These are phyloP conservation scores for Notholithocarpus densiflorus DNA, from an alignment of 306 rosid species.

Conservation along the genomic window DNA sequence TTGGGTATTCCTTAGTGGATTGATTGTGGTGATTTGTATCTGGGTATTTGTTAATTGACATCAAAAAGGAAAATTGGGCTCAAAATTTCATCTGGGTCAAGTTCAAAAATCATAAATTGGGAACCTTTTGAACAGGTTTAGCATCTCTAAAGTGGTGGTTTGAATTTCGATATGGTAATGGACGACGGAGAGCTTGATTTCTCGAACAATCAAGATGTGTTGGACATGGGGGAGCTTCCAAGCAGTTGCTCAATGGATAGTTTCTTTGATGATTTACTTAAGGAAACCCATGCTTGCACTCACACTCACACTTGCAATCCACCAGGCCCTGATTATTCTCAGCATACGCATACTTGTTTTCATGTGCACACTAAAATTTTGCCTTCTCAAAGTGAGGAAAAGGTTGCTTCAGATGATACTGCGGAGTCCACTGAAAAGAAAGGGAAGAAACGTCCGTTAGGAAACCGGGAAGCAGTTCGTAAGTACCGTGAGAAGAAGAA, in stretches of 20 bases:
- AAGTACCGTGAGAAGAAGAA: slow-evolving; percentile 98
- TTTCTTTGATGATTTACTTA: slow-evolving; percentile 72
- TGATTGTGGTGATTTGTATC: neutral
- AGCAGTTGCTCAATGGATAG: slow-evolving; percentile 81
- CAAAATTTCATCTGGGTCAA: neutral
- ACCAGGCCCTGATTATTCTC: slow-evolving; percentile 81
- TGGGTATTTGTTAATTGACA: slow-evolving; percentile 1
- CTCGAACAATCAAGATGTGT: slow-evolving; percentile 58
- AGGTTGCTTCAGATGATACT: slow-evolving; percentile 67
- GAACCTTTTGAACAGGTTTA: neutral
- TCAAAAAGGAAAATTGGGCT: neutral
- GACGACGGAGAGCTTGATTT: slow-evolving; percentile 91
- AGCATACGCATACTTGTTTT: slow-evolving; percentile 89
- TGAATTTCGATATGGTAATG: slow-evolving; percentile 35
- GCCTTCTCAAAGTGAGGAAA: slow-evolving; percentile 62
- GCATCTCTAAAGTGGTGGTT: neutral
- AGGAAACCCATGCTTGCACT: slow-evolving; percentile 82
- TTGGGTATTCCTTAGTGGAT: neutral
- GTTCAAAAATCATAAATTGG: neutral
- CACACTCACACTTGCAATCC: slow-evolving; percentile 99
- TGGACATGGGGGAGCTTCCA: slow-evolving; percentile 63
- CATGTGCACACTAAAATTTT: slow-evolving; percentile 90
- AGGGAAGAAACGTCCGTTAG: slow-evolving; percentile 65
- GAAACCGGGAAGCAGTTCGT: slow-evolving; percentile 89
- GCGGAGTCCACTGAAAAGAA: slow-evolving; percentile 78